Percentiles rank a stretch among this genome's conserved stretches.
Evolutionary conservation across 169 alveolate genomes (phyloP).

Genomic region (Eimeria tenella): DNA sequence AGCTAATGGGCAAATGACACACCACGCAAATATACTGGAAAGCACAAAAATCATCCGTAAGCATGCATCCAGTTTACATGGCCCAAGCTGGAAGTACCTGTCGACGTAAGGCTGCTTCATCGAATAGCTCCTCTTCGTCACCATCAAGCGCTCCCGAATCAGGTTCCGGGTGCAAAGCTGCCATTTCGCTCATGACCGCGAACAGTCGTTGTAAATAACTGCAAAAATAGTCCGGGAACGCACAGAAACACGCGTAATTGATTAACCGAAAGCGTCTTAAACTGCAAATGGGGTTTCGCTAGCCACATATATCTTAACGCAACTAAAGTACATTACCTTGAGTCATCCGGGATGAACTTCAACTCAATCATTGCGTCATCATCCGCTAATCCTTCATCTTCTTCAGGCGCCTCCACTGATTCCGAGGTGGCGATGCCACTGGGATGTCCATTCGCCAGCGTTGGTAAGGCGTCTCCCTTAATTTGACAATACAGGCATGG

Average conservation of each 20-base stretch:
- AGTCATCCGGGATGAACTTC: constrained; percentile 67
- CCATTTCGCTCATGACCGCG: constrained; percentile 76
- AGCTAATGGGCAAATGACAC: neutral
- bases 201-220: constrained; percentile 67
- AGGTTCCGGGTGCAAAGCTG: constrained; percentile 81
- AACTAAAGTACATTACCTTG: constrained; percentile 6
- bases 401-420: constrained; percentile 31
- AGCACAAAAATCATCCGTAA: neutral
- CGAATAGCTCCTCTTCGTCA: constrained; percentile 70
- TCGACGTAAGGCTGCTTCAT: constrained; percentile 61
- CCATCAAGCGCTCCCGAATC: constrained; percentile 60
- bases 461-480: constrained; percentile 50
- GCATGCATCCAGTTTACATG: neutral
- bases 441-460: neutral
- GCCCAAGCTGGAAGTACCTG: constrained; percentile 16
- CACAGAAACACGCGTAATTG: too few species aligned
- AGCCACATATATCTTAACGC: too few species aligned
- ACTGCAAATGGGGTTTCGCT: too few species aligned
- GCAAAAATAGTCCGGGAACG: constrained; percentile 4
- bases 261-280: too few species aligned
- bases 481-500: constrained; percentile 72
- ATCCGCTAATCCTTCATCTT: constrained; percentile 31
- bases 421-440: constrained; percentile 30
- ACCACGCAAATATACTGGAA: neutral
- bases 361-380: constrained; percentile 56